Evolutionary conservation across 1,139 yeast genomes (phyloP), one percentile per base, ranked within the genome.

Genomic region (Taphrina sp.): DNA sequence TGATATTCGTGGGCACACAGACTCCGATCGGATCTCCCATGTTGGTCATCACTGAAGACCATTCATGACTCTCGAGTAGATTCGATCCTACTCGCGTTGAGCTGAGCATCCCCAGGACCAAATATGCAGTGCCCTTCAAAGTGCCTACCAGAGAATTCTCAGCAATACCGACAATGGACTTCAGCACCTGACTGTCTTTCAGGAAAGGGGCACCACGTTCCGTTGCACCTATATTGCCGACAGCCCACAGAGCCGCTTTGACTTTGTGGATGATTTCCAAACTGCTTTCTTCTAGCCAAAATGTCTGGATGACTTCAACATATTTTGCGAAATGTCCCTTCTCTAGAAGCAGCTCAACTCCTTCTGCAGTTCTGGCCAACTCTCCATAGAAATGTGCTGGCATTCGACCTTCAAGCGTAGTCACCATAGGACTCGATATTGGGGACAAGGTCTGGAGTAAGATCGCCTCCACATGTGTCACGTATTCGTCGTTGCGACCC

Each of bases 231-330:
- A 89, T 82, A 63, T 83, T 83, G 0, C 96, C 96, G 41, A 87
- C 75, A 2, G 95, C 84, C 96, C 97, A 92, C 46, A 90, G 66
- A 47, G 85, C 80, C 14, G 90, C 88, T 65, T 86, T 87, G 24
- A 89, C 68, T 55, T 75, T 76, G n/a, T 70, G 56, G 12, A 75
- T 61, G 33, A 58, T 68, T 64, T 59, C 68, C 56, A 49, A 45
- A 53, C 69, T 69, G 5, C 60, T 55, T 3, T 59, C 59, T 28
- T 67, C 69, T 49, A 59, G 59, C 72, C 67, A 31, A 79, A 70
- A 52, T 67, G 70, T 41, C 14, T 42, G 46, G 31, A 52, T 35
- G 14, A 34, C 19, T 17, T 70, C 72, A 22, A 74, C 72, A 63
- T 80, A 74, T 22, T 67, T 69, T 14, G 70, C 68, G 58, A 81